These are phyloP conservation scores for Candida chauliodis DNA, from an alignment of 805 yeast genomes.

Conservation along the genomic window DNA sequence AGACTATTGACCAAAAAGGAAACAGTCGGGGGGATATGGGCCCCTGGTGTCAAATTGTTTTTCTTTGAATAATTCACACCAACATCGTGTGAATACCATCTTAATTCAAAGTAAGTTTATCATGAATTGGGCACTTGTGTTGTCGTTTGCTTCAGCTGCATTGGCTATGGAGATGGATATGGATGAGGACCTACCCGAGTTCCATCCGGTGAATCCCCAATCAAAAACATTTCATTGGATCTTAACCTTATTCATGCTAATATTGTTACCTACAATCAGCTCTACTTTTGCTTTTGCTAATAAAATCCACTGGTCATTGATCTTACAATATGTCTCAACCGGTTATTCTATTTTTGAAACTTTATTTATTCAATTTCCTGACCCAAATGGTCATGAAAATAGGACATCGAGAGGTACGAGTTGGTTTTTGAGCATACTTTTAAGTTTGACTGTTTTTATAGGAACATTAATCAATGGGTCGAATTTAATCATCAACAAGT, in stretches of 20 bases:
- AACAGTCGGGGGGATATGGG: too few relatives aligned
- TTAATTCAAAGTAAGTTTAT: too few relatives aligned
- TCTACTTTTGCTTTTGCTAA: constrained; percentile 55
- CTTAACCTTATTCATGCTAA: constrained; percentile 40
- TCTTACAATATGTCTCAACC: constrained; percentile 45
- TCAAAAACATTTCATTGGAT: constrained; percentile 68
- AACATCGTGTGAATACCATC: too few relatives aligned
- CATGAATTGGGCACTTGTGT: background rate
- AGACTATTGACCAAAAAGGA: too few relatives aligned
- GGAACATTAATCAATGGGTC: constrained; percentile 58
- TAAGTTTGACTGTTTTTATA: constrained; percentile 45
- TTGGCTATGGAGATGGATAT: constrained; percentile 15
- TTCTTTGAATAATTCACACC: too few relatives aligned
- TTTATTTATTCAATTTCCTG: constrained; percentile 58
- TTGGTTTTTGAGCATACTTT: constrained; percentile 53
- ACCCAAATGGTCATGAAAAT: constrained; percentile 61
- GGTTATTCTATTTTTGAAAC: constrained; percentile 56
- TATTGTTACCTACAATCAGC: constrained; percentile 56
- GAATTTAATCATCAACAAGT: constrained; percentile 33
- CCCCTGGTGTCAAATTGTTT: too few relatives aligned
- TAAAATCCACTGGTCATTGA: constrained; percentile 39
- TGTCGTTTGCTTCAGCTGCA: background rate
- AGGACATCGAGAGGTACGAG: constrained; percentile 64
- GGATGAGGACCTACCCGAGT: constrained; percentile 27
- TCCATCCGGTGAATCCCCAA: constrained; percentile 45